phyloP scores from a whole-genome alignment of 2,329 filamentous ascomycete genomes.

The Exophiala spinifera region DNA sequence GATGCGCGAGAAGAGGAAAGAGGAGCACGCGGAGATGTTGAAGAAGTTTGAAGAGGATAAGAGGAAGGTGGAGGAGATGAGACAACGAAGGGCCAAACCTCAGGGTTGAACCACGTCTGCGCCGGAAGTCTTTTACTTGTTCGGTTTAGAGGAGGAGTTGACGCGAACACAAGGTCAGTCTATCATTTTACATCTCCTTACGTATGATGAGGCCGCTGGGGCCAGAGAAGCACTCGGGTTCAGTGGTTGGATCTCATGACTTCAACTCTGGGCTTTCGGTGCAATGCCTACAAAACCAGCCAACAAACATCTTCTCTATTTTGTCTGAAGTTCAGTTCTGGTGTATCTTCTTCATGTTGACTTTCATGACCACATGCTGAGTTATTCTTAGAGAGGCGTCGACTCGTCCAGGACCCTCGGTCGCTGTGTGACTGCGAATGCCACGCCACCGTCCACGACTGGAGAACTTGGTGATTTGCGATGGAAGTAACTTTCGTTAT shows the following conservation, averaged over 20 bases:
- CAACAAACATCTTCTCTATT: conserved; percentile 24
- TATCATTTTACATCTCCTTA: neutral
- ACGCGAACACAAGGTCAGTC: conserved; percentile 3
- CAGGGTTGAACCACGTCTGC: no score
- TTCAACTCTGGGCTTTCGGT: conserved; percentile 14
- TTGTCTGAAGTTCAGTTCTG: conserved; percentile 12
- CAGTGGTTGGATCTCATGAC: conserved; percentile 5
- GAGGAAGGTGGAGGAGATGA: conserved; percentile 68
- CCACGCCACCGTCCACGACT: no score
- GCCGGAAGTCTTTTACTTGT: no score
- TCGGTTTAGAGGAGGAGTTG: neutral
- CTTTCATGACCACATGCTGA: conserved; percentile 2
- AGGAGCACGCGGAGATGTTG: conserved; percentile 65
- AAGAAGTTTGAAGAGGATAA: conserved; percentile 74
- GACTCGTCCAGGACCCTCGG: no score
- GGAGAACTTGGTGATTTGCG: no score
- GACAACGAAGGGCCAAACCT: conserved; percentile 62
- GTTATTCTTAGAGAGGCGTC: neutral
- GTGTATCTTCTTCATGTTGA: neutral
- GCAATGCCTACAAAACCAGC: conserved; percentile 25
- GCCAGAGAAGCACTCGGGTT: conserved; percentile 22
- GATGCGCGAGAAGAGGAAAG: conserved; percentile 73
- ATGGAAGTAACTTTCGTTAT: no score
- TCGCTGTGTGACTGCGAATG: no score
- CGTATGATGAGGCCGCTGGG: conserved; percentile 27